Base-by-base conservation (phyloP, 352 stramenopile genomes). In the Globisporangium parvum region DNA sequence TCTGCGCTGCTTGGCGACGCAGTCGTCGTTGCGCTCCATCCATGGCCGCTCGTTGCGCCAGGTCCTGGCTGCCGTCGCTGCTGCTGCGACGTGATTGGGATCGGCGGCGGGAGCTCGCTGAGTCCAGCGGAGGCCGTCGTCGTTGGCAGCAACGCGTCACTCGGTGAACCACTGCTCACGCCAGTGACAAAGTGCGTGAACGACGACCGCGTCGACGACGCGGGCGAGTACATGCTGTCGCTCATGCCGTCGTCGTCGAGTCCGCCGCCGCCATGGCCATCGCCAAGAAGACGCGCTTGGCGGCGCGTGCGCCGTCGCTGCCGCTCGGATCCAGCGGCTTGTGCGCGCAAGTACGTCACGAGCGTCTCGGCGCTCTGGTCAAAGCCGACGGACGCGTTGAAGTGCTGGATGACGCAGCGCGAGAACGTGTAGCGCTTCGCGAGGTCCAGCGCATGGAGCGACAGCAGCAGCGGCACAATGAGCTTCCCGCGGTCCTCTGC, bases 341-440 rank as follows among this genome's bases (percentile, higher is more conserved):
- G 71, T 1, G 52, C 46, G 33, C 69, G 69, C 42, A 88, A 40
- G 37, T 76, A 69, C 18, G 62, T 71, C 6, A 75, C 66, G 3
- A 93, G 74, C 37, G 72, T 62, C 39, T 87, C 75, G 6, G 87
- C 51, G 47, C 83, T 93, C 52, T 93, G 75, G 18, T 85, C 70
- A 47, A 82, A 91, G 28, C 83, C 83, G 26, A 93, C 69, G 10
- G 79, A 88, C 45, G 73, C 68, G 53, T 91, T 91, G 53, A 93
- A 88, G 47, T 93, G 83, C 44, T 91, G 79, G 26, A 91, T 62
- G 46, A 85, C 61, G 26, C 76, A 87, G 3, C 83, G 69, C 17
- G 80, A 88, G 51, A 93, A 87, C 6, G 83, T 90, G 62, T 93
- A 93, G 11, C 79, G 75, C 56, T 90, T 87, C 26, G 80, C 83